Percentiles rank a stretch among this genome's conserved stretches.
These are phyloP conservation scores for Hsuehochloa calcarea DNA, from an alignment of 176 grass and related monocot genomes.

Conservation along the genomic window DNA sequence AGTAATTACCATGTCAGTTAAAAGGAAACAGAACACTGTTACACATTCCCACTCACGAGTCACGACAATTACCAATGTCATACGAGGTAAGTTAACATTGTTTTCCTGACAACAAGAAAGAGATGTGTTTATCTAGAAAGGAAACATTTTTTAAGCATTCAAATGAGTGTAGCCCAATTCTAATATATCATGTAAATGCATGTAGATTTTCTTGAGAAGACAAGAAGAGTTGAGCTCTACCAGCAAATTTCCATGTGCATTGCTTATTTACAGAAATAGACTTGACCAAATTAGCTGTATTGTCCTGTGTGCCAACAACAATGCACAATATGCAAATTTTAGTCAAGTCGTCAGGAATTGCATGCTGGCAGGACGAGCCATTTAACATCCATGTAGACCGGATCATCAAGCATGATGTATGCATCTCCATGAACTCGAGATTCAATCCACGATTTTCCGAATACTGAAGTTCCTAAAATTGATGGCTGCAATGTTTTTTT, in stretches of 20 bases:
- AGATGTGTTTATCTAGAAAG: neutral
- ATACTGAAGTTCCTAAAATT: neutral
- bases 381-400: neutral
- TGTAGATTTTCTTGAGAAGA: neutral
- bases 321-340: neutral
- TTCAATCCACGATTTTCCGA: neutral
- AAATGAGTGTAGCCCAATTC: neutral
- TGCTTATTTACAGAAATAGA: neutral
- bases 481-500: neutral
- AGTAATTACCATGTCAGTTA: slow-evolving; percentile 9
- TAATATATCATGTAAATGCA: neutral
- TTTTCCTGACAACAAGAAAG: neutral
- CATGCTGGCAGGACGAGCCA: neutral
- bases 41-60: neutral
- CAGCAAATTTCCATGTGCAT: neutral
- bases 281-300: neutral
- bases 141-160: neutral
- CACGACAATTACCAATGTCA: neutral
- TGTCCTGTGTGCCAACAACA: neutral
- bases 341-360: neutral
- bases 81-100: neutral
- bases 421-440: neutral
- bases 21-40: neutral
- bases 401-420: neutral
- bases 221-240: neutral